Evolutionary conservation across 1,284 basidiomycete species (phyloP).

Genomic region (Trichosporon faecale): DNA sequence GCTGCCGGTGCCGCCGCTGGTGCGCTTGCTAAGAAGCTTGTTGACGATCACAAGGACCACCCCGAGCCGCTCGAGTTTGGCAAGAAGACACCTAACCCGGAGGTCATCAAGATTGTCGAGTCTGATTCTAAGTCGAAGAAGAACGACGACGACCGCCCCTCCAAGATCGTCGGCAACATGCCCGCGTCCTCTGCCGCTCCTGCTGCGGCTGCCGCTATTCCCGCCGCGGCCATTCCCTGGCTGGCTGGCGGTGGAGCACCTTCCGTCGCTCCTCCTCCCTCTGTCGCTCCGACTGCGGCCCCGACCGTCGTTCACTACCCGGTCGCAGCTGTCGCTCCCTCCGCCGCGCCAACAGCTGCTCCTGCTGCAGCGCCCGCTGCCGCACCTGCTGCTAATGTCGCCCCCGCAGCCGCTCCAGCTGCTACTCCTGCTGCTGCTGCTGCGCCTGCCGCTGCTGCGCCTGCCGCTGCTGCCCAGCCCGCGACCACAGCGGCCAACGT

Average conservation of each 20-base stretch:
- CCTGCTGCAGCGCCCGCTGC: background rate
- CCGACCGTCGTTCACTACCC: background rate
- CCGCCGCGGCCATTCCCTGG: background rate
- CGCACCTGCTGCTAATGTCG: background rate
- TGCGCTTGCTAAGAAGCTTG: background rate
- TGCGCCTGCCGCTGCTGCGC: no score
- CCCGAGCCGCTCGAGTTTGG: slow-evolving; percentile 2
- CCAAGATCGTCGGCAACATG: background rate
- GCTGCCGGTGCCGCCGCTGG: background rate
- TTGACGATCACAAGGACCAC: slow-evolving; percentile 8
- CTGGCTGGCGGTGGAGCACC: background rate
- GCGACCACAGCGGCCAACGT: background rate
- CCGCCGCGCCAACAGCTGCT: background rate
- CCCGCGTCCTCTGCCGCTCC: background rate
- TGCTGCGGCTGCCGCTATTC: background rate
- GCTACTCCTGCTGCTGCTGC: background rate
- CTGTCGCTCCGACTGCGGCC: background rate
- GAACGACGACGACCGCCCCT: background rate
- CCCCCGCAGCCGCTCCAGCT: background rate
- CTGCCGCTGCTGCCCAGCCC: background rate
- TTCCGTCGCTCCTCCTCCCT: background rate
- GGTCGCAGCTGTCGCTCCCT: background rate
- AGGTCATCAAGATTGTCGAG: slow-evolving; percentile 8
- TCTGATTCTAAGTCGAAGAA: background rate
- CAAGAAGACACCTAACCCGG: background rate